Evolutionary conservation across 2,329 filamentous ascomycete genomes (phyloP).

Genomic region (Dothistroma pini): DNA sequence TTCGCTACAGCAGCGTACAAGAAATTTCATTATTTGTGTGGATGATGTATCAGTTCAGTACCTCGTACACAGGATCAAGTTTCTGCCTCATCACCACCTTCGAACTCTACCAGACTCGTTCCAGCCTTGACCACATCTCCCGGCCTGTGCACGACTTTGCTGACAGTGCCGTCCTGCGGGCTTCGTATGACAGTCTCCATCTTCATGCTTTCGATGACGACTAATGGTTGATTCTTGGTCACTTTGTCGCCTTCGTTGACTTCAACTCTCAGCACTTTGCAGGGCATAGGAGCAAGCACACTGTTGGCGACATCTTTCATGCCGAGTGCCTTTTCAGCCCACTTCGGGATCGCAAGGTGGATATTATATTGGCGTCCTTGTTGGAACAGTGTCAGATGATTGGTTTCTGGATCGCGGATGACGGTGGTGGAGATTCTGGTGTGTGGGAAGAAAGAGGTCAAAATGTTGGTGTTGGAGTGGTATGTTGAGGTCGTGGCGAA

Average conservation of each 20-base stretch:
- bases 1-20: too few species aligned
- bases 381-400: slow-evolving; percentile 69
- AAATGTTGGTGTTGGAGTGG: slow-evolving; percentile 43
- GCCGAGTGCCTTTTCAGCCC: slow-evolving; percentile 85
- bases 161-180: slow-evolving; percentile 47
- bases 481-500: slow-evolving; percentile 42
- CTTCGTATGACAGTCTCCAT: slow-evolving; percentile 55
- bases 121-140: slow-evolving; percentile 48
- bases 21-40: too few species aligned
- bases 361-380: slow-evolving; percentile 58
- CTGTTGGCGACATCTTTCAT: slow-evolving; percentile 76
- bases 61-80: background rate
- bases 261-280: slow-evolving; percentile 89
- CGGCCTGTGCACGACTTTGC: slow-evolving; percentile 47
- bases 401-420: slow-evolving; percentile 57
- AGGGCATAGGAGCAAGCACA: slow-evolving; percentile 92
- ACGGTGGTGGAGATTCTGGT: slow-evolving; percentile 77
- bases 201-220: slow-evolving; percentile 62
- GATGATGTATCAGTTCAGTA: background rate
- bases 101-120: slow-evolving; percentile 46
- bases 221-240: slow-evolving; percentile 78
- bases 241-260: slow-evolving; percentile 78
- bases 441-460: slow-evolving; percentile 76
- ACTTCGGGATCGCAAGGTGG: slow-evolving; percentile 59
- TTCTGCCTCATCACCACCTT: slow-evolving; percentile 23